These are phyloP conservation scores for Purpureocillium takamizusanense DNA, from an alignment of 2,329 filamentous ascomycete genomes.

Conservation along the genomic window DNA sequence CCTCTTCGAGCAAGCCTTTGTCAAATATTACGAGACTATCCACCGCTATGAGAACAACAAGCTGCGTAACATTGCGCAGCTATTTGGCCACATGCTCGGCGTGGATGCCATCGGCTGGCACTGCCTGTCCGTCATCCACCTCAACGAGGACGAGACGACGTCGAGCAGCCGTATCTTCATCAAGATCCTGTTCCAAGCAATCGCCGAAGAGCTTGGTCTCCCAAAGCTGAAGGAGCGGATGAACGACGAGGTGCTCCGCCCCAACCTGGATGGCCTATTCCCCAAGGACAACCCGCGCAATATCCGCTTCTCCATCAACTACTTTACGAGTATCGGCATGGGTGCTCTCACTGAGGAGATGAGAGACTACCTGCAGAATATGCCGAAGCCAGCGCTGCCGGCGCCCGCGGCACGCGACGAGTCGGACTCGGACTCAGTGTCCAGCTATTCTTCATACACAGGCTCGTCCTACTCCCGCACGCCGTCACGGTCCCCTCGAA, in stretches of 20 bases:
- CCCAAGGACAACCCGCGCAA: conserved; percentile 82
- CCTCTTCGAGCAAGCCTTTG: conserved; percentile 82
- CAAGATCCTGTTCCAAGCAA: conserved; percentile 93
- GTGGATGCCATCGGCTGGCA: conserved; percentile 91
- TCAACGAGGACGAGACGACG: conserved; percentile 96
- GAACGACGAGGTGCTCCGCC: conserved; percentile 67
- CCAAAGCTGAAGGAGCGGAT: conserved; percentile 67
- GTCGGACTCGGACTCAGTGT: conserved; percentile 63
- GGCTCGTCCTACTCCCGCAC: conserved; percentile 51
- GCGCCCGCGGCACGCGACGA: conserved; percentile 50
- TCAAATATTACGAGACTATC: conserved; percentile 93
- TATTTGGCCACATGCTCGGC: conserved; percentile 86
- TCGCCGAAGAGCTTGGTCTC: conserved; percentile 80
- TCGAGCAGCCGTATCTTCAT: conserved; percentile 96
- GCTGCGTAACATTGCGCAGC: conserved; percentile 85
- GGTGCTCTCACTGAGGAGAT: conserved; percentile 89
- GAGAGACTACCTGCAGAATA: conserved; percentile 81
- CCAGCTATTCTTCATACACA: conserved; percentile 70
- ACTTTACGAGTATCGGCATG: conserved; percentile 97
- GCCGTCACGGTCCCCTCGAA: conserved; percentile 30
- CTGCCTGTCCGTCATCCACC: conserved; percentile 70
- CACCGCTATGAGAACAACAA: conserved; percentile 95
- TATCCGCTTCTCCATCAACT: conserved; percentile 96
- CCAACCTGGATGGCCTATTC: conserved; percentile 78
- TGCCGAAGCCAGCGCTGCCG: conserved; percentile 74